Evolutionary conservation across 768 basidiomycete species (phyloP).

Genomic region (Trametes gibbosa): DNA sequence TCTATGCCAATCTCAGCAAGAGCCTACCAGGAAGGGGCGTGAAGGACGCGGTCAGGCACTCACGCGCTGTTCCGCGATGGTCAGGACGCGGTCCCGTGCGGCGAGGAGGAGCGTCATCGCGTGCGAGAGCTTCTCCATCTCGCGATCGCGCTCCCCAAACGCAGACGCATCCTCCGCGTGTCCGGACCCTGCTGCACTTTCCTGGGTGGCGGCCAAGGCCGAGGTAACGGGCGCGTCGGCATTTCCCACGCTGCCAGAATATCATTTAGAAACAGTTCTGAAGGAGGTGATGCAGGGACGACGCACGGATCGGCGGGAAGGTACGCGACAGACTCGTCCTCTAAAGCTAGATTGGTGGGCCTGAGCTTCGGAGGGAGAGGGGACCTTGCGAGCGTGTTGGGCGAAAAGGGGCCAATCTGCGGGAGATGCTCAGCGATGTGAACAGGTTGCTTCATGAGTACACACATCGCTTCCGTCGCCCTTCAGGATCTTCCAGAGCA

Average conservation of each 20-base stretch:
- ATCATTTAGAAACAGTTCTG: not conserved
- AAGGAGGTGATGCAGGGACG: not conserved
- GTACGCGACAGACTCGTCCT: conserved; percentile 43
- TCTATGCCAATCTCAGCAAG: conserved; percentile 31
- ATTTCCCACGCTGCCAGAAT: conserved; percentile 18
- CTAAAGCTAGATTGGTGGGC: conserved; percentile 67
- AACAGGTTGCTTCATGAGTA: conserved; percentile 7
- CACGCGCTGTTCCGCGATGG: conserved; percentile 74
- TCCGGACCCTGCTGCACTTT: not conserved
- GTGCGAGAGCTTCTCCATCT: conserved; percentile 56
- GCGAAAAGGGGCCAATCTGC: conserved; percentile 81
- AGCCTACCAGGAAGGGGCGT: not conserved
- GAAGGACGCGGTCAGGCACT: conserved; percentile 22
- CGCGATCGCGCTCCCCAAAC: conserved; percentile 47
- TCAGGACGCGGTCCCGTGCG: conserved; percentile 69
- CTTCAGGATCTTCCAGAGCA: conserved; percentile 82
- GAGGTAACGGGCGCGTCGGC: not conserved
- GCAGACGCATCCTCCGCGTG: conserved; percentile 16
- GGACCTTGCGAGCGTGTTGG: conserved; percentile 69
- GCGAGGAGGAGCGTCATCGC: conserved; percentile 60
- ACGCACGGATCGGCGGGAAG: conserved; percentile 22
- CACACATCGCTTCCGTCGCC: conserved; percentile 80
- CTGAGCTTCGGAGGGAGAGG: conserved; percentile 73
- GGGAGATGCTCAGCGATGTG: not conserved
- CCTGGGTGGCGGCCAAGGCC: not conserved